Base-by-base conservation (phyloP, 768 basidiomycete species). In the Crucibulum laeve region DNA sequence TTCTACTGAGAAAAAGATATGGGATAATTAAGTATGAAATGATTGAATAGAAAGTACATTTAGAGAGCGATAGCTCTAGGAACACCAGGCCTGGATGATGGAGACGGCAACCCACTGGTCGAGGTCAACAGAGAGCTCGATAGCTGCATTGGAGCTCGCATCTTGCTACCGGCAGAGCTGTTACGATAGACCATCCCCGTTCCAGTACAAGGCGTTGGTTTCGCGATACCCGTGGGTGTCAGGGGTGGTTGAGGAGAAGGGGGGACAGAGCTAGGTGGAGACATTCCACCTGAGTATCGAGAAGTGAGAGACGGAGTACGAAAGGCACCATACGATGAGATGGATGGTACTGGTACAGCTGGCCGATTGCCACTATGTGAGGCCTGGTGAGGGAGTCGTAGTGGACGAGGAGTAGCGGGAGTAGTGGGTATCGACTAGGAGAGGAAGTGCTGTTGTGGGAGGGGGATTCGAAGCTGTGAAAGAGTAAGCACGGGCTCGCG, bases 271-370 rank as follows among this genome's bases (percentile, higher is more conserved):
- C 13, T 13, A 22, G 39, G 13, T 10, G 14, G 13, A 3, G 39
- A 40, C 11, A 32, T 11, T 8, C 39, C 5, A 13, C 14, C 13
- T 11, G 36, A 38, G 39, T 11, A 19, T 13, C 39, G 10, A 32
- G 13, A 15, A 7, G 41, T 13, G 28, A 17, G 25, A 42, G 28
- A 17, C 14, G 28, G 30, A 17, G 30, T 21, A 32, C 25, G 28
- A 7, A 33, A 3, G 10, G 41, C 15, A 19, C n/a, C 4, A 18
- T 37, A 37, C 11, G 51, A 44, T 6, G 57, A 57, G 10, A 63
- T 40, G 14, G 53, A 43, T 41, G 65, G 62, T 2, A 64, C 66
- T 17, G 69, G 66, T 2, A 66, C 65, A 10, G 67, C 57, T 0
- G 65, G 49, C 6, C 64, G 52, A 40, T 70, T 68, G 2, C 60